These are phyloP conservation scores for Sphagnum contortum DNA, from an alignment of 225 moss, liverwort and hornwort species.

Conservation along the genomic window DNA sequence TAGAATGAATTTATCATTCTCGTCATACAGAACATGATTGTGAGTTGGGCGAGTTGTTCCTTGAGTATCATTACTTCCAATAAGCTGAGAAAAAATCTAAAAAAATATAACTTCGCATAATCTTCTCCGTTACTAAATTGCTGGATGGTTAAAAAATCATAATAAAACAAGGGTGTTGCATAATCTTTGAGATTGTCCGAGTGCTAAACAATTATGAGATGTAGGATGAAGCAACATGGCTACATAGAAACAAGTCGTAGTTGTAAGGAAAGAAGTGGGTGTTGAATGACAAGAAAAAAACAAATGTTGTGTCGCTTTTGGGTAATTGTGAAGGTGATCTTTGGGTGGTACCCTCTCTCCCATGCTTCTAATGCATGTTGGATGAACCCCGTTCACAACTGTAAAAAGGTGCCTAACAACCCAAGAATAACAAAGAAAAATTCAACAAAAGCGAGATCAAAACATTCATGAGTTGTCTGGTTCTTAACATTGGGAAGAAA, in stretches of 20 bases:
- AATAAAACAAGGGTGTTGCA: too few species aligned
- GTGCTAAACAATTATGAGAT: too few species aligned
- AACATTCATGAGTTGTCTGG: too few species aligned
- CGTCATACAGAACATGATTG: constrained; percentile 50
- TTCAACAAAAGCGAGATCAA: too few species aligned
- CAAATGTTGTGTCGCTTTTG: constrained; percentile 53
- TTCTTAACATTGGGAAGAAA: too few species aligned
- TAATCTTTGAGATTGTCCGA: too few species aligned
- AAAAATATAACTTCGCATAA: background rate
- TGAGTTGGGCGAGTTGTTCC: constrained; percentile 54
- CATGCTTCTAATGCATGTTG: constrained; percentile 16
- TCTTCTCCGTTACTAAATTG: too few species aligned
- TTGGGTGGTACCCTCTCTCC: constrained; percentile 21
- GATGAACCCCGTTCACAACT: background rate
- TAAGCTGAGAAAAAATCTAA: too few species aligned
- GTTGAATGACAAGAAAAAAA: constrained; percentile 16
- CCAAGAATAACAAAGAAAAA: background rate
- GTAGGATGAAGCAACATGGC: constrained; percentile 11
- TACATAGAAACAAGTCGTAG: constrained; percentile 43
- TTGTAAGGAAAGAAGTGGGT: constrained; percentile 17
- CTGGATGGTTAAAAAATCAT: too few species aligned
- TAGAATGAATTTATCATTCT: constrained; percentile 27
- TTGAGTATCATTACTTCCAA: constrained; percentile 3
- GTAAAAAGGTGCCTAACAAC: background rate
- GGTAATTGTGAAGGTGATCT: constrained; percentile 34